These are phyloP conservation scores for Cordyceps cicadae DNA, from an alignment of 2,329 filamentous ascomycete species.

Conservation along the genomic window DNA sequence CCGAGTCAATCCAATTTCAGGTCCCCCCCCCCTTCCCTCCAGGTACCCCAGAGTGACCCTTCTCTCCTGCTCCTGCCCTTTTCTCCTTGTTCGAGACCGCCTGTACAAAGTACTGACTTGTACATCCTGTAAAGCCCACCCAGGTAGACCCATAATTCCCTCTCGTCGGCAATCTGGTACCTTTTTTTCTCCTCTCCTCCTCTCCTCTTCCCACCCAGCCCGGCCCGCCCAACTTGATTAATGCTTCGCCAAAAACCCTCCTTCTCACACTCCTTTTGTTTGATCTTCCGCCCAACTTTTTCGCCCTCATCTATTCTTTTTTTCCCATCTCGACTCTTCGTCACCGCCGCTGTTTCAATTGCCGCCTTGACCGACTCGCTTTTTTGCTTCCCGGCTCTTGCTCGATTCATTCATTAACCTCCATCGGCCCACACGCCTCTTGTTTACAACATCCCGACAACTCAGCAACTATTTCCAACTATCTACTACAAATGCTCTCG, in stretches of 20 bases:
- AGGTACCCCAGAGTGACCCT: constrained; percentile 2
- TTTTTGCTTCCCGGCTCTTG: neutral
- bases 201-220: no score
- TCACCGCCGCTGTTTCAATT: neutral
- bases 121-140: neutral
- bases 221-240: neutral
- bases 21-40: neutral
- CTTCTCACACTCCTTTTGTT: neutral
- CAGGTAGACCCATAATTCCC: neutral
- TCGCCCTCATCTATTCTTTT: neutral
- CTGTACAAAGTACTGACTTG: neutral
- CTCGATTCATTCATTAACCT: neutral
- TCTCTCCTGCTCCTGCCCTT: neutral
- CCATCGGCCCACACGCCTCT: neutral
- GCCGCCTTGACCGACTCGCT: neutral
- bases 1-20: neutral
- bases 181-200: no score
- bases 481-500: neutral
- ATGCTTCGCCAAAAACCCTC: neutral
- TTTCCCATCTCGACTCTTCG: neutral
- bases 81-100: neutral
- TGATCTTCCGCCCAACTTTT: neutral
- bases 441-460: constrained; percentile 3
- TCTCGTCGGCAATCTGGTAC: neutral
- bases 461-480: neutral